Base-by-base conservation (phyloP, 805 yeast species). In the Tetrapisispora arboricola region DNA sequence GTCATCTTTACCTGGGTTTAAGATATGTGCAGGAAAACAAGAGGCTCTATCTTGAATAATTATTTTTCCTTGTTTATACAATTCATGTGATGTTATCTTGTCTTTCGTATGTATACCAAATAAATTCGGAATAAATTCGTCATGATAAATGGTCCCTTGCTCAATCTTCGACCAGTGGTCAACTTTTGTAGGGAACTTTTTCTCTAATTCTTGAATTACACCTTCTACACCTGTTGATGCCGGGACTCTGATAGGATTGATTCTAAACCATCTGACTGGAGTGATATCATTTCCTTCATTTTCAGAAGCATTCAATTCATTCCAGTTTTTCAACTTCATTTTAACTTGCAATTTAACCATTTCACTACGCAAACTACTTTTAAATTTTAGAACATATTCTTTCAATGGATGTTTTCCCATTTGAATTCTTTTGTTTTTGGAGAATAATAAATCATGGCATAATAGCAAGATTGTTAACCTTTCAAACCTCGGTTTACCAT, bases 11-110 rank as follows among this genome's bases (percentile, higher is more conserved):
- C 57, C 41, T 0, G 90, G 84, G 46, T 75, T 68, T 36, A 92
- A 63, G 21, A 92, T 87, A 45, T 76, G 77, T 0, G 94, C 96
- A 0, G 99, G 99, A 56, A 92, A 87, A 59, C 98, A 92, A 1
- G 96, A 87, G 0, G 97, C 96, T 39, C 98, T 68, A 57, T 92
- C 98, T 63, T 92, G 99, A 45, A 92, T 84, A 41, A 92, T 88
- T 13, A 90, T 66, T 40, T 79, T 71, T 0, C 98, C 98, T 11
- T 67, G 64, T 40, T 73, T 66, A 59, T 92, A 92, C 1, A 82
- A 73, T 21, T 73, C 73, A n/a, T 81, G 72, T 2, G 74, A 60
- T 18, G 87, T 78, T 16, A 92, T 61, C 44, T 75, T 74, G 41
- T 81, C 90, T 30, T 71, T 66, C 9, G 95, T 94, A 48, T 81